Base-by-base conservation (phyloP, 2,329 filamentous ascomycete species). In the Aspergillus thermomutatus region DNA sequence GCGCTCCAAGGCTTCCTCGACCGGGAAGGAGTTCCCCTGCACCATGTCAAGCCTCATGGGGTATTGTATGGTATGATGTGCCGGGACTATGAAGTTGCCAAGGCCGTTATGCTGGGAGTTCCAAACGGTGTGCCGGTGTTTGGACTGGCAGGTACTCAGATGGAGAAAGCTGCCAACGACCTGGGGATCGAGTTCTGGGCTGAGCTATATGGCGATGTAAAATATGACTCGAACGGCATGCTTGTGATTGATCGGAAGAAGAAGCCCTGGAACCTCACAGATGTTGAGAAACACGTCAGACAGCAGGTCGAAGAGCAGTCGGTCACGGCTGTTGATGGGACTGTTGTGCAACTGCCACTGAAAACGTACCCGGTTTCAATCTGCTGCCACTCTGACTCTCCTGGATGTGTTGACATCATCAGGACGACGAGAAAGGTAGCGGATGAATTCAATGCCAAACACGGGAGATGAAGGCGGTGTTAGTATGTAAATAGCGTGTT, bases 21-120 rank as follows among this genome's bases (percentile, higher is more conserved):
- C 34, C 78, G 78, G 0, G 85, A 87, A 62, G 78, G 76, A 14
- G 70, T 87, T 6, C 71, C 76, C 14, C 69, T 88, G 26, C 78
- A 85, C 61, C 86, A 88, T 61, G 81, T 88, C 43, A 88, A 86
- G 66, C 83, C 84, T 2, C 84, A 87, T 55, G 83, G 84, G 4
- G 78, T 82, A 23, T 74, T 87, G 1, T 87, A 85, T 64, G 80
- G 80, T 4, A 82, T 83, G 80, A 82, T 80, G 74, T 79, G 77
- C 59, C 68, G 81, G 57, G 79, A 83, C 60, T 74, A 74, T 52
- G 80, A 82, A 11, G 72, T 79, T 2, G 82, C 81, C 34, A 73
- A 75, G 47, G 82, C 82, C 0, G 82, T 84, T 1, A 81, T 82
- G 67, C 68, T 70, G n/a, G 82, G 77, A 3, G 77, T 84, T 28